Evolutionary conservation across 768 basidiomycete genomes (phyloP), one percentile per base, ranked within the genome.

Genomic region (Leccinum broughii): DNA sequence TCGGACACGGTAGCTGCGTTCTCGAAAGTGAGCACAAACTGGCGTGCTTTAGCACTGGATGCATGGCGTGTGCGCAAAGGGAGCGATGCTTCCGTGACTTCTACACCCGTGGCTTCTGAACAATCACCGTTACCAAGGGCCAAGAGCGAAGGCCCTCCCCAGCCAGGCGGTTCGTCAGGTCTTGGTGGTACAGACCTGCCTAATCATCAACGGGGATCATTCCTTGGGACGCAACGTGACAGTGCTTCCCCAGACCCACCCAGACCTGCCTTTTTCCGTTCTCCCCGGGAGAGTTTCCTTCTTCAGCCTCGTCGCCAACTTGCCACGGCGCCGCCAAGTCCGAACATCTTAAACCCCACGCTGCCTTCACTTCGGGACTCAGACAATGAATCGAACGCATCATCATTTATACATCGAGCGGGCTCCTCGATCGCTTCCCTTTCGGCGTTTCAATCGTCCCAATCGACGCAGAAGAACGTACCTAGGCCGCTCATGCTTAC

Each of bases 11-110:
- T 85, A 39, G 90, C 91, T 13, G 79, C 83, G 1, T 73, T 92
- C 15, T 78, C 91, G 2, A 93, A 90, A 74, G 85, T 82, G 56
- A 86, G 89, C 72, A 88, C 82, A 26, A 92, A 92, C 62, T 89
- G 86, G 87, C 82, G 84, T 20, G 89, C 88, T 20, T 86, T 80
- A 64, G 85, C 86, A 65, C 60, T 74, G 51, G 64, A 66, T 48
- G 73, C 70, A 15, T 76, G 73, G 75, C 55, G 66, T 24, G 66
- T 61, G 39, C 71, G 66, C 41, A 63, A 61, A 50, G 67, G 17
- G 34, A 70, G 56, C 53, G 35, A 55, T 30, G 37, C 57, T 6
- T 56, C 66, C 39, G 37, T 35, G 4, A 20, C 59, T 4, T 35
- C 70, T 6, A 17, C 4, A 17, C 59, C 60, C 6, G 46, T 46